phyloP scores from a whole-genome alignment of 495 filamentous ascomycete species.

The Penicillium arizonense region DNA sequence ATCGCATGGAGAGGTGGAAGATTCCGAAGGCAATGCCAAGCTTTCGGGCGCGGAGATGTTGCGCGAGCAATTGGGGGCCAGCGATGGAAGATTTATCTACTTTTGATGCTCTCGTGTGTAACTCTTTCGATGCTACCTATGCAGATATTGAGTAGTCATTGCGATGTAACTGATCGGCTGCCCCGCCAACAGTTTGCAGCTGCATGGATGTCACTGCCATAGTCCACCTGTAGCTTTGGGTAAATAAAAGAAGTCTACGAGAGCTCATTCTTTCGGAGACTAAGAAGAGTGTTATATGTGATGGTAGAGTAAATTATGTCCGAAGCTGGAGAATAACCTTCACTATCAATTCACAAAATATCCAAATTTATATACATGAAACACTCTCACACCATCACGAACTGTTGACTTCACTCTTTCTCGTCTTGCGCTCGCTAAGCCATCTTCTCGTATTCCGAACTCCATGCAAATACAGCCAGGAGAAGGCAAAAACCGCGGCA shows the following conservation, averaged over 20 bases:
- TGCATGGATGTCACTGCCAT: neutral
- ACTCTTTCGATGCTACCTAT: neutral
- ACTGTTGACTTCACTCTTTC: slow-evolving; percentile 14
- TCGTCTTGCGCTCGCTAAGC: slow-evolving; percentile 44
- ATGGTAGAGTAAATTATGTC: no score
- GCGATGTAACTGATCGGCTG: neutral
- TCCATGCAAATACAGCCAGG: slow-evolving; percentile 55
- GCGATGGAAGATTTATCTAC: neutral
- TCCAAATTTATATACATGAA: no score
- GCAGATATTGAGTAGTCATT: neutral
- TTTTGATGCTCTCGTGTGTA: neutral
- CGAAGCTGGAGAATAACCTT: no score
- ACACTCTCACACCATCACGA: neutral
- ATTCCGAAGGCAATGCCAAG: slow-evolving; percentile 5
- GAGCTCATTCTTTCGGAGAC: neutral
- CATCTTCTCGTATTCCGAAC: slow-evolving; percentile 36
- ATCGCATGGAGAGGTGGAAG: slow-evolving; percentile 2
- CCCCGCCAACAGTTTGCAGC: neutral
- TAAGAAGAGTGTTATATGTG: no score
- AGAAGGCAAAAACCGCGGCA: slow-evolving; percentile 45
- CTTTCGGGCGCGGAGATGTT: slow-evolving; percentile 6
- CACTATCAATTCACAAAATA: neutral
- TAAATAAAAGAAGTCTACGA: neutral
- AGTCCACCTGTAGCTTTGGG: neutral
- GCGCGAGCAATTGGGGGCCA: neutral